Base-by-base conservation (phyloP, 129 eudicot genomes). In the Helianthus annuus region DNA sequence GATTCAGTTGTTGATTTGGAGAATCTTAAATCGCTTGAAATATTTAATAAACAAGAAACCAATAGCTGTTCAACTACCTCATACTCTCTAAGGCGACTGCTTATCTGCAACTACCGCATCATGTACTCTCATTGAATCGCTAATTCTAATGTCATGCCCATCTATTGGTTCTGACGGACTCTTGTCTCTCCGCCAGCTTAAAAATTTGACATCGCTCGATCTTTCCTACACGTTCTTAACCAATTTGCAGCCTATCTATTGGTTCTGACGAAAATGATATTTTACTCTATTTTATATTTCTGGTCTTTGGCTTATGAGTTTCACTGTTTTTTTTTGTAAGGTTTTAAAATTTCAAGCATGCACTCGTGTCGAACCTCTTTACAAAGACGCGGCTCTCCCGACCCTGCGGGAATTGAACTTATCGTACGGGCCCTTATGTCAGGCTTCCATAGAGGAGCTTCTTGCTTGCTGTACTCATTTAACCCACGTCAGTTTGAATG, bases 301-400 rank as follows among this genome's bases (percentile, higher is more conserved):
- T 27, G 42, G 2, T 19, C 9, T 40, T 66, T 32, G 15, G 46
- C 72, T 55, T 55, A 42, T n/a, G 42, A 46, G n/a, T 40, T 44
- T 53, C 29, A 10, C 60, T 7, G 38, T 60, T 5, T 62, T 19
- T 40, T 65, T 6, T 48, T n/a, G 57, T 14, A 73, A 93, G 98
- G 96, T 93, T 45, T 69, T 93, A 58, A 93, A 90, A 75, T 66
- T 93, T 82, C 98, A 93, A 87, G 98, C 98, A 40, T 93, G 98
- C 92, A 93, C 84, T 93, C 49, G 96, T n/a, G n/a, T n/a, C n/a
- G n/a, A 85, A 72, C 88, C 98, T 46, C 92, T 93, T 36, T 87
- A 93, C 79, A 87, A 87, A 76, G 78, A 85, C 4, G 85, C 85
- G 61, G 96, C 98, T 62, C 96, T 93, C 65, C 96, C 98, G 6